Conservation (phyloP, 345 rosid genomes). For the Salix caprea region DNA sequence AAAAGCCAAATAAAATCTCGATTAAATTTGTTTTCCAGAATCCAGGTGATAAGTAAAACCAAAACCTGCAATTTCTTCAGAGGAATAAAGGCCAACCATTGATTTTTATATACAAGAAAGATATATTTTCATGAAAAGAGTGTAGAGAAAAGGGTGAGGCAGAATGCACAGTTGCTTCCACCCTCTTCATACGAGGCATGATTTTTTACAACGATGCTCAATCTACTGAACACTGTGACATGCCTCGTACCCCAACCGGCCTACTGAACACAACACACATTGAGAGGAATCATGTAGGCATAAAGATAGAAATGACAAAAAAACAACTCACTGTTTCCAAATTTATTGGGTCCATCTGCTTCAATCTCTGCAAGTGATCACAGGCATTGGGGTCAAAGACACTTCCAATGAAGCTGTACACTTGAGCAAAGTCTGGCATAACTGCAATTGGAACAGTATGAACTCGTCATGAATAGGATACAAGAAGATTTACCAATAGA, state of each 20-base stretch:
- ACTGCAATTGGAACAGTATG: conserved; percentile 37
- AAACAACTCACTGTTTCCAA: conserved; percentile 58
- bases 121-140: neutral
- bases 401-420: conserved; percentile 90
- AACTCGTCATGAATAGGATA: neutral
- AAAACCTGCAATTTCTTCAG: neutral
- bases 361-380: conserved; percentile 66
- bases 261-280: no score
- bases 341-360: conserved; percentile 85
- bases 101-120: neutral
- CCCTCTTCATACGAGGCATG: neutral
- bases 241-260: neutral
- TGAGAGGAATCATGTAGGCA: neutral
- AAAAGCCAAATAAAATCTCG: conserved; percentile 10
- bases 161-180: neutral
- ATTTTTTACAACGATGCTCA: neutral
- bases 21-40: neutral
- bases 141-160: neutral
- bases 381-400: conserved; percentile 67
- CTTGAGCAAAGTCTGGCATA: conserved; percentile 83
- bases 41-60: neutral
- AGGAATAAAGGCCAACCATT: no score
- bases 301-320: neutral
- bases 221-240: neutral
- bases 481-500: neutral